Evolutionary conservation across 2,329 filamentous ascomycete genomes (phyloP).

Genomic region (Aureobasidium sp.): DNA sequence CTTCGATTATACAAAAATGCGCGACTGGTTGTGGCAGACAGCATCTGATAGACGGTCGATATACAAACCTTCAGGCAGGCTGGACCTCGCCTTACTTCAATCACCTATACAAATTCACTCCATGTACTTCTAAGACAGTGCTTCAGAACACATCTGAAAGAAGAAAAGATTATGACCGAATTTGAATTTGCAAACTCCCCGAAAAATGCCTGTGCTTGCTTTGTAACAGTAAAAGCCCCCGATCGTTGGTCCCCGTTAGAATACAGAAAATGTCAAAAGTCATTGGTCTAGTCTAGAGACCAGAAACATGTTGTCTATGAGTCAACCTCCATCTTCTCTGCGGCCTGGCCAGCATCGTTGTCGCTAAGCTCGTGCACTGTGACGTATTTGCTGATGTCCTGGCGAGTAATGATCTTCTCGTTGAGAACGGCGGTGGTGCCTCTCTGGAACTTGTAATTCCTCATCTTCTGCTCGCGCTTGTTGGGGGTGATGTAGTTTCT

Average conservation of each 20-base stretch:
- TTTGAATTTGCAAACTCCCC: conserved; percentile 8
- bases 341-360: conserved; percentile 51
- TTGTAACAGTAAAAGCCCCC: background rate
- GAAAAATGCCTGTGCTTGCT: conserved; percentile 7
- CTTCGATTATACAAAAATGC: background rate
- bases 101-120: background rate
- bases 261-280: conserved; percentile 8
- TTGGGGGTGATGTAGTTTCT: conserved; percentile 92
- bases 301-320: conserved; percentile 19
- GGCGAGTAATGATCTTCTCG: conserved; percentile 90
- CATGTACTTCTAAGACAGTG: background rate
- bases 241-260: conserved; percentile 4
- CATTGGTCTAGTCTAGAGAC: background rate
- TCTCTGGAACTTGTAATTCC: conserved; percentile 82
- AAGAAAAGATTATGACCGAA: background rate
- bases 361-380: conserved; percentile 78
- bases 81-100: background rate
- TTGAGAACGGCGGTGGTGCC: conserved; percentile 95
- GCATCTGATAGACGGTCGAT: background rate
- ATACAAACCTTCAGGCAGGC: background rate
- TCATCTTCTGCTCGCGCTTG: conserved; percentile 79
- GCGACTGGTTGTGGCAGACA: background rate
- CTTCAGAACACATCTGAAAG: background rate
- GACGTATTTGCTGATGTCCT: conserved; percentile 89
- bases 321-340: conserved; percentile 59